These are phyloP conservation scores for Colletotrichum sp. DNA, from an alignment of 2,329 filamentous ascomycete genomes.

Conservation along the genomic window DNA sequence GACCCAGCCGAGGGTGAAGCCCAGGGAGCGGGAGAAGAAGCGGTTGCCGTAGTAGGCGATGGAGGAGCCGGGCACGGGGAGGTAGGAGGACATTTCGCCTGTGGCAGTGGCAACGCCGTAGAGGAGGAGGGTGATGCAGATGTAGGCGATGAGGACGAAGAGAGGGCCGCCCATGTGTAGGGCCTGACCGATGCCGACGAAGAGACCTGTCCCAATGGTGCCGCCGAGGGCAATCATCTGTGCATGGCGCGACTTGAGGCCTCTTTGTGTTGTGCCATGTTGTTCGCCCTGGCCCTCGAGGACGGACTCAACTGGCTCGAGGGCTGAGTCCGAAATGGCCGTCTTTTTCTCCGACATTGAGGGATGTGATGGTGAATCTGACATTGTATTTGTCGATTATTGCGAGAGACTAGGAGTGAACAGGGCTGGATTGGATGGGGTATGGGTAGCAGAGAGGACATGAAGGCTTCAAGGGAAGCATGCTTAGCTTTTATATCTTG, in stretches of 20 bases:
- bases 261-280: neutral
- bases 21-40: conserved; percentile 58
- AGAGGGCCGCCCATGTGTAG: conserved; percentile 42
- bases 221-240: conserved; percentile 53
- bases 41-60: conserved; percentile 30
- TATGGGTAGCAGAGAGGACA: neutral
- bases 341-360: neutral
- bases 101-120: conserved; percentile 42
- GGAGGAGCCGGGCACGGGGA: neutral
- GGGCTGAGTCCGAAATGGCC: fast-evolving
- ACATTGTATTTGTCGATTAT: neutral
- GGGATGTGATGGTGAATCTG: neutral
- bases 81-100: conserved; percentile 33
- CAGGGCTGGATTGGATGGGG: neutral
- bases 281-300: neutral
- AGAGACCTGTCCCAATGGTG: conserved; percentile 51
- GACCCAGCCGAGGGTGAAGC: conserved; percentile 61
- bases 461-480: neutral
- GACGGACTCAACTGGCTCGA: neutral
- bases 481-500: neutral
- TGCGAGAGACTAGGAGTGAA: neutral
- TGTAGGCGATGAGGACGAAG: neutral
- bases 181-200: conserved; percentile 32
- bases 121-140: conserved; percentile 26
- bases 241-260: conserved; percentile 46